Evolutionary conservation across 768 basidiomycete genomes (phyloP).

Genomic region (Candolleomyces eurysporus): DNA sequence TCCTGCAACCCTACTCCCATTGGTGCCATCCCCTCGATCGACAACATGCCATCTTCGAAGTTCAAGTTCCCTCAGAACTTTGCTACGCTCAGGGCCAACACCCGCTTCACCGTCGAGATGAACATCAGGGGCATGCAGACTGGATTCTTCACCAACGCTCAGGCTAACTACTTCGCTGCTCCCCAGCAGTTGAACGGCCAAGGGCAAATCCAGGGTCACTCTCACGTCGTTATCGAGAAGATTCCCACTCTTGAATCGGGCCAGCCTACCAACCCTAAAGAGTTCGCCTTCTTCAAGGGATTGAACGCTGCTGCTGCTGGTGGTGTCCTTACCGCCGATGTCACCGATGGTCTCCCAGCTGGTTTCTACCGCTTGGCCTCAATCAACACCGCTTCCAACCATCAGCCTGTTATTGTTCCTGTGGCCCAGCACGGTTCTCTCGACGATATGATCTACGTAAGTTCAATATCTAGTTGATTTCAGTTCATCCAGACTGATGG

Average conservation of each 20-base stretch:
- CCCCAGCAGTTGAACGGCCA: conserved; percentile 46
- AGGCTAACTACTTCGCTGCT: conserved; percentile 46
- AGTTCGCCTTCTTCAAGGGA: conserved; percentile 68
- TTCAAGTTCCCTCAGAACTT: conserved; percentile 43
- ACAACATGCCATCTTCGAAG: conserved; percentile 48
- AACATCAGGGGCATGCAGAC: conserved; percentile 34
- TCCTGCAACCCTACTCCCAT: conserved; percentile 56
- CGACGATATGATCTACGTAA: conserved; percentile 47
- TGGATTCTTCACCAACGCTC: conserved; percentile 53
- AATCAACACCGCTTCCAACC: conserved; percentile 51
- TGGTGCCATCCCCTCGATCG: conserved; percentile 43
- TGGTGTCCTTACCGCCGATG: conserved; percentile 46
- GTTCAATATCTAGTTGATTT: conserved; percentile 14
- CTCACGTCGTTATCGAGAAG: conserved; percentile 53
- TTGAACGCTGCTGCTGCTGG: conserved; percentile 46
- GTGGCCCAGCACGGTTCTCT: conserved; percentile 50
- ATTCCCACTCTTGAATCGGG: conserved; percentile 42
- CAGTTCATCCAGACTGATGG: neutral
- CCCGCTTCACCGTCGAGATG: conserved; percentile 43
- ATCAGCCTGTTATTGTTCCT: conserved; percentile 46
- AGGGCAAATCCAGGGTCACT: conserved; percentile 50
- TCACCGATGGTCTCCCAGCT: conserved; percentile 50
- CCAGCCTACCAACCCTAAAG: conserved; percentile 43
- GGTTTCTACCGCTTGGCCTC: conserved; percentile 56
- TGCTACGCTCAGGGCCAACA: conserved; percentile 36